Evolutionary conservation across 331 rosid genomes (phyloP).

Genomic region (Rosa hybrid): DNA sequence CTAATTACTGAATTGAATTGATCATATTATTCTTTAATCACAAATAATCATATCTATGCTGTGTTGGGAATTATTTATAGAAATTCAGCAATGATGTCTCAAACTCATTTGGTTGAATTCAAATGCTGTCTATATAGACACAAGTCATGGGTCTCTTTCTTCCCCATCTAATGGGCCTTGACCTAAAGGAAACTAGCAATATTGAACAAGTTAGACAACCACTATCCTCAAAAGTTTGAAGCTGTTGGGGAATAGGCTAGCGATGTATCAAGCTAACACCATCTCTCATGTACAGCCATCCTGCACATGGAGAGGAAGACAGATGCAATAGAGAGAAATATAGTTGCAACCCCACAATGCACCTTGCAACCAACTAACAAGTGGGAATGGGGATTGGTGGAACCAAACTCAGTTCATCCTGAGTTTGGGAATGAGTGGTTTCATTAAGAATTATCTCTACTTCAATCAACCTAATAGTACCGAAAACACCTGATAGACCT

Average conservation of each 20-base stretch:
- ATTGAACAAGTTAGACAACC: neutral
- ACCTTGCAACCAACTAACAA: neutral
- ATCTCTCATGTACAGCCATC: neutral
- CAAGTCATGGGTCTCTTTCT: neutral
- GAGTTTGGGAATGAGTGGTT: neutral
- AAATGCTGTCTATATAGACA: neutral
- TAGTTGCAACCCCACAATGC: neutral
- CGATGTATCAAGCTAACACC: neutral
- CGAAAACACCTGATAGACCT: neutral
- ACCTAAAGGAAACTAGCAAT: neutral
- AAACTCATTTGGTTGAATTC: neutral
- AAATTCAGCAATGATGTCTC: neutral
- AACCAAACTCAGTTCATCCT: neutral
- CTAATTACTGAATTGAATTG: neutral
- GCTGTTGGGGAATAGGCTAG: neutral
- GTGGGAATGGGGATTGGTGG: neutral
- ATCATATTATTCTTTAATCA: neutral
- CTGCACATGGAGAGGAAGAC: neutral
- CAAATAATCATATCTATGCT: neutral
- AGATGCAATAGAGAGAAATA: neutral
- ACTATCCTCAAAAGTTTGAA: neutral
- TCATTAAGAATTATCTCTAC: neutral
- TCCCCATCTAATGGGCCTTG: neutral
- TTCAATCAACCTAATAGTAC: neutral
- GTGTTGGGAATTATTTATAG: neutral